Evolutionary conservation across 108 stramenopile genomes (phyloP).

Genomic region (Thalassiosira profunda): DNA sequence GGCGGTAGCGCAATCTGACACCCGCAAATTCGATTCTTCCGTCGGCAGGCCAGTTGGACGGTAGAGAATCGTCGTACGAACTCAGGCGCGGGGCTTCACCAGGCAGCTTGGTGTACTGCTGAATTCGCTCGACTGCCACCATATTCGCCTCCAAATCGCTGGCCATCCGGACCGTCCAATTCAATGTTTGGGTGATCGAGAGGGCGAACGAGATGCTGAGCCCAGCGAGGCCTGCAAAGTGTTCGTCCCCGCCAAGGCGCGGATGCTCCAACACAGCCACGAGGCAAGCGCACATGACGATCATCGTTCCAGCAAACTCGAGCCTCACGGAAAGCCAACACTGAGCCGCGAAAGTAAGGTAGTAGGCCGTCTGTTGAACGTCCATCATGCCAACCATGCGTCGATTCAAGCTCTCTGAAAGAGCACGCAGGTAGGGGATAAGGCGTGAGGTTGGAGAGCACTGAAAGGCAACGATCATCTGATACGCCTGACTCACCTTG

Average conservation of each 20-base stretch:
- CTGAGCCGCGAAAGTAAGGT: conserved; percentile 82
- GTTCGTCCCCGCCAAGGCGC: conserved; percentile 39
- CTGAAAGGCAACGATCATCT: no score
- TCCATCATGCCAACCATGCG: conserved; percentile 75
- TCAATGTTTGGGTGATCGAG: conserved; percentile 87
- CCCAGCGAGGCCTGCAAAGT: conserved; percentile 94
- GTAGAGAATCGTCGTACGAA: conserved; percentile 38
- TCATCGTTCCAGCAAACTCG: conserved; percentile 85
- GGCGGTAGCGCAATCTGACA: conserved; percentile 81
- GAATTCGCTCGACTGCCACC: conserved; percentile 90
- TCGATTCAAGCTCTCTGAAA: conserved; percentile 56
- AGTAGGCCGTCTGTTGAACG: conserved; percentile 89
- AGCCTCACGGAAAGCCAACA: conserved; percentile 97
- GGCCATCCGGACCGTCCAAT: conserved; percentile 95
- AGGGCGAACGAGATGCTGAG: conserved; percentile 93
- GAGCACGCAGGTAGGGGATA: no score
- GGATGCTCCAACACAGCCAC: conserved; percentile 52
- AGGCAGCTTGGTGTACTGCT: conserved; percentile 69
- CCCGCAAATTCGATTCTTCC: conserved; percentile 80
- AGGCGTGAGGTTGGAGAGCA: no score
- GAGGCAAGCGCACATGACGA: conserved; percentile 68
- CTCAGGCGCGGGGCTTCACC: conserved; percentile 65
- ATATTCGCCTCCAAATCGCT: conserved; percentile 94
- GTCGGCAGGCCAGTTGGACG: conserved; percentile 66
- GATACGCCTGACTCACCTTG: no score